Conservation (phyloP, 306 rosid species). For the Corylus heterophylla region DNA sequence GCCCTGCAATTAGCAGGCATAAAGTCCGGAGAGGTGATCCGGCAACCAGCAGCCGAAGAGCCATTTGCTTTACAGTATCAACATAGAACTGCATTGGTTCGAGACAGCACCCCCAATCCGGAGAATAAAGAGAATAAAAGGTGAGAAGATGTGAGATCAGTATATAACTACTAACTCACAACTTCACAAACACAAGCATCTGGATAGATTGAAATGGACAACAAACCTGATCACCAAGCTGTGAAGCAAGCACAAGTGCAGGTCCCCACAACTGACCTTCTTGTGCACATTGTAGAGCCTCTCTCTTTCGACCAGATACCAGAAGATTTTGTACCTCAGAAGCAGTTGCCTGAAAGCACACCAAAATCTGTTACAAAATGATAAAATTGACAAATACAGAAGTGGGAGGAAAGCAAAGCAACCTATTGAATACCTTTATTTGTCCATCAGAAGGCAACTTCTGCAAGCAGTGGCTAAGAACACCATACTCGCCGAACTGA, state of each 20-base stretch:
- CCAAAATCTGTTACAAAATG: slow-evolving; percentile 26
- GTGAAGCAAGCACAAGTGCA: slow-evolving; percentile 91
- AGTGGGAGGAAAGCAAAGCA: slow-evolving; percentile 9
- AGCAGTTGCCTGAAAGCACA: slow-evolving; percentile 68
- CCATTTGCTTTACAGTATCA: slow-evolving; percentile 96
- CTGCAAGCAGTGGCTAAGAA: slow-evolving; percentile 63
- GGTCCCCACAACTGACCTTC: slow-evolving; percentile 99
- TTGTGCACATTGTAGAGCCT: slow-evolving; percentile 85
- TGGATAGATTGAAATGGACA: slow-evolving; percentile 17
- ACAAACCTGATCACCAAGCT: slow-evolving; percentile 87
- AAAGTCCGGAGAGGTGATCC: slow-evolving; percentile 94
- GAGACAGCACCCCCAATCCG: slow-evolving; percentile 22
- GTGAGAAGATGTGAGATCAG: slow-evolving; percentile 4
- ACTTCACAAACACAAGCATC: slow-evolving; percentile 21
- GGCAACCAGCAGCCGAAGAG: slow-evolving; percentile 68
- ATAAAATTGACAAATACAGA: slow-evolving; percentile 7
- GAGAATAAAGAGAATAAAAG: slow-evolving; percentile 1
- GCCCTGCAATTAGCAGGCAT: slow-evolving; percentile 93
- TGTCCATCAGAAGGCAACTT: slow-evolving; percentile 77
- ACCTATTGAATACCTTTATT: slow-evolving; percentile 48
- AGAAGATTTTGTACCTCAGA: slow-evolving; percentile 87
- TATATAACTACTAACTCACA: slow-evolving; percentile 10
- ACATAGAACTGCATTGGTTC: slow-evolving; percentile 71
- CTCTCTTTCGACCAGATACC: slow-evolving; percentile 85
- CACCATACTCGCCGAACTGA: slow-evolving; percentile 54